Conservation (phyloP, 352 stramenopile species). For the Globisporangium cystogenes region DNA sequence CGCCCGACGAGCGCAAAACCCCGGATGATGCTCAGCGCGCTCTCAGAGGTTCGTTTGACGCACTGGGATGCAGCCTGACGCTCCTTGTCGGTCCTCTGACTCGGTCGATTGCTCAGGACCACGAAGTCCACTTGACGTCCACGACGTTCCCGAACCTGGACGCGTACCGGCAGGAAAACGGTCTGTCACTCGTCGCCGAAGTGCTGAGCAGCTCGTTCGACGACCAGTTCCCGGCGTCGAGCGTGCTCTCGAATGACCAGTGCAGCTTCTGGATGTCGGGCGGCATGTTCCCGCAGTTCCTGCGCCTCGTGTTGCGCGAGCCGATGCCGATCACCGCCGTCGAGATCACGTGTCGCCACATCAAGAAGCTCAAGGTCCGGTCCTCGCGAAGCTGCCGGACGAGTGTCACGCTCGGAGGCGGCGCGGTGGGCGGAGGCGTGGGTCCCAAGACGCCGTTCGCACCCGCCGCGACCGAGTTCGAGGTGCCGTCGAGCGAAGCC, state of each 20-base stretch:
- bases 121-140: constrained; percentile 45
- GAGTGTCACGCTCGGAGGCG: constrained; percentile 17
- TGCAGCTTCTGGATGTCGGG: constrained; percentile 62
- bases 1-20: constrained; percentile 62
- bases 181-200: constrained; percentile 41
- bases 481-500: constrained; percentile 32
- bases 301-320: constrained; percentile 56
- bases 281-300: constrained; percentile 69
- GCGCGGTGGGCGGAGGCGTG: constrained; percentile 19
- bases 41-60: constrained; percentile 31
- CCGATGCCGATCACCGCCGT: constrained; percentile 44
- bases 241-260: constrained; percentile 48
- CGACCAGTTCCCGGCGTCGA: constrained; percentile 33
- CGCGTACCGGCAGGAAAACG: constrained; percentile 30
- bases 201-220: constrained; percentile 68
- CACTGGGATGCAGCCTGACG: neutral
- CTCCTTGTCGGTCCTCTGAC: neutral
- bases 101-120: constrained; percentile 20
- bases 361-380: constrained; percentile 54
- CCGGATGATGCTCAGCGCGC: constrained; percentile 41
- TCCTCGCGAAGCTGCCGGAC: constrained; percentile 22
- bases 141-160: constrained; percentile 33
- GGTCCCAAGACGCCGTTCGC: neutral
- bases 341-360: constrained; percentile 66
- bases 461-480: constrained; percentile 14